Conservation (phyloP, 2,329 filamentous ascomycete species). For the Aureobasidium uvarum region DNA sequence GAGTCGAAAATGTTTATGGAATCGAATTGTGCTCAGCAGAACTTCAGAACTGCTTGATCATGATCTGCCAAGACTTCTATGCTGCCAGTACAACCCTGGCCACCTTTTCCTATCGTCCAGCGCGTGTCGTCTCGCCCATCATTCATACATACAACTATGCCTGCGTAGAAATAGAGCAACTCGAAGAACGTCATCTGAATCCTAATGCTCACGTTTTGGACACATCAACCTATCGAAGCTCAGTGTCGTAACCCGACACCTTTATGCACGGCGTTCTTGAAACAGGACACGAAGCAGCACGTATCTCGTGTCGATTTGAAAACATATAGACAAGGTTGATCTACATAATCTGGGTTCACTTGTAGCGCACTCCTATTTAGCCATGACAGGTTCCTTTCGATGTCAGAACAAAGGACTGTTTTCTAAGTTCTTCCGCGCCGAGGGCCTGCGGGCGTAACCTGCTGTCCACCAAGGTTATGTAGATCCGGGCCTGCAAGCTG, state of each 20-base stretch:
- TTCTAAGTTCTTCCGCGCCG: neutral
- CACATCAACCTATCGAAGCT: neutral
- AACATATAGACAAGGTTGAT: neutral
- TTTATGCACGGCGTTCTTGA: neutral
- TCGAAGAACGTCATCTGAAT: neutral
- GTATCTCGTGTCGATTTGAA: neutral
- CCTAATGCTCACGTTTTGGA: neutral
- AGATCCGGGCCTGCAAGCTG: neutral
- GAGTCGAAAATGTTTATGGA: neutral
- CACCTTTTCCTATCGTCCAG: rapidly evolving
- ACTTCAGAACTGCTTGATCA: neutral
- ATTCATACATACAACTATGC: neutral
- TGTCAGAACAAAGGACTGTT: neutral
- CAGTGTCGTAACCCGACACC: neutral
- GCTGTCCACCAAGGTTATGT: neutral
- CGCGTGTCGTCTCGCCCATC: neutral
- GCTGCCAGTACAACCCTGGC: neutral
- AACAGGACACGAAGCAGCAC: neutral
- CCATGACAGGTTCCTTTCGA: slow-evolving; percentile 10
- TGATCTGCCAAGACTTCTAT: neutral
- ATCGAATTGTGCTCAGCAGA: neutral
- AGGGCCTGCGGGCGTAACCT: neutral
- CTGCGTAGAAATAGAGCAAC: neutral
- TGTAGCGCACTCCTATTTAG: neutral
- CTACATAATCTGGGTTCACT: neutral